Conservation (phyloP, 306 rosid species). For the Trichosanthes cucumerina region DNA sequence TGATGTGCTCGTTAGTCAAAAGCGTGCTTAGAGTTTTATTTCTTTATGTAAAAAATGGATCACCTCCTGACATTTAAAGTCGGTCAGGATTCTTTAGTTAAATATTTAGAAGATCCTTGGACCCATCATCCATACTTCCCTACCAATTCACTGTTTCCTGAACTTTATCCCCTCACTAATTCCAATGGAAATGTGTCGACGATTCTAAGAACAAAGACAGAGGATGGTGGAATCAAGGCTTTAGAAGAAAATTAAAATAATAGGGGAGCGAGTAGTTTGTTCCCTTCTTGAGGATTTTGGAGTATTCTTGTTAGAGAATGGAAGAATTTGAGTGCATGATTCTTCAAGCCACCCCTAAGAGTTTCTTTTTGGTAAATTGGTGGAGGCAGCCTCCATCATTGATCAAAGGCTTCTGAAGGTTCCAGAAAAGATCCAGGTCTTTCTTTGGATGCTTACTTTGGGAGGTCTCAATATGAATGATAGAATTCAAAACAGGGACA, state of each 20-base stretch:
- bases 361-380: background rate
- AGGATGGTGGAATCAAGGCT: background rate
- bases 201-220: background rate
- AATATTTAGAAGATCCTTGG: background rate
- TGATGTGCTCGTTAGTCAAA: background rate
- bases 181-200: background rate
- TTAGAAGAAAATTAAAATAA: background rate
- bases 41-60: background rate
- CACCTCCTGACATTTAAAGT: background rate
- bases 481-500: background rate
- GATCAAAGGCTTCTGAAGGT: background rate
- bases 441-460: background rate
- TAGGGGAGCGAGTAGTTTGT: background rate
- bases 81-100: background rate
- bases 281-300: background rate
- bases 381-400: background rate
- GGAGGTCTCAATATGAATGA: background rate
- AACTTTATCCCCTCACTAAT: background rate
- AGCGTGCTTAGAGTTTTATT: background rate
- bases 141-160: background rate
- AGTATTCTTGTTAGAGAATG: background rate
- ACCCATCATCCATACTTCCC: background rate
- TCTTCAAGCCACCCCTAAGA: background rate
- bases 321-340: background rate
- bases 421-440: background rate